Evolutionary conservation across 2,329 filamentous ascomycete genomes (phyloP), one percentile per base, ranked within the genome.

Genomic region (Raffaelea albimanens): DNA sequence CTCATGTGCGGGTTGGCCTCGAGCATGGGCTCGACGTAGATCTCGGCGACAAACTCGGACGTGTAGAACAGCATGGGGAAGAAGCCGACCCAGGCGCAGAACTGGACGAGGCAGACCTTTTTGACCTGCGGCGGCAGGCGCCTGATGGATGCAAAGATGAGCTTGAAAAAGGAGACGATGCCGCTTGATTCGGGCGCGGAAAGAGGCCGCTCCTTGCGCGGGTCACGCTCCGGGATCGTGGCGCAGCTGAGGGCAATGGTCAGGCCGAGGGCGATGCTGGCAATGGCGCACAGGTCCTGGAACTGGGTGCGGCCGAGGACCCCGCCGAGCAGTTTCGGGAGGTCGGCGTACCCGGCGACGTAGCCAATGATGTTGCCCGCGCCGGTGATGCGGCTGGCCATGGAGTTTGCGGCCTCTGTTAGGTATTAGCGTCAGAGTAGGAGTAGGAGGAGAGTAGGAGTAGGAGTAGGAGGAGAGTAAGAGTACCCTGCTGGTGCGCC

Each of bases 11-110:
- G 89, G 55, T 95, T 85, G 45, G 77, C 70, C 54, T 81, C 73
- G 45, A 96, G 82, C 56, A 77, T 85, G 0, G 88, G 88, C 60
- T 95, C 84, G 18, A 88, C 85, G 57, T 95, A 95, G 48, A 97
- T 86, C 61, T 95, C 88, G 52, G 87, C 90, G 56, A 96, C 85
- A 63, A 93, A 97, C 18, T 88, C 94, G 1, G 89, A 95, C 5
- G 88, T 88, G 69, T 97, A 97, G 67, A 95, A 96, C 3, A 97
- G 74, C 63, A 95, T 89, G 1, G 90, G 90, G 58, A 96, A 97
- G 80, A 91, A 96, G 45, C 88, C 91, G 48, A 96, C 82, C 90
- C 90, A 97, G 5, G 88, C 87, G 51, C 83, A 90, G 56, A 91
- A 80, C 61, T 93, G 86, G 0, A 90, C 84, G 54, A 82, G 69